Evolutionary conservation across 495 filamentous ascomycete genomes (phyloP).

Genomic region (Collariella sp.): DNA sequence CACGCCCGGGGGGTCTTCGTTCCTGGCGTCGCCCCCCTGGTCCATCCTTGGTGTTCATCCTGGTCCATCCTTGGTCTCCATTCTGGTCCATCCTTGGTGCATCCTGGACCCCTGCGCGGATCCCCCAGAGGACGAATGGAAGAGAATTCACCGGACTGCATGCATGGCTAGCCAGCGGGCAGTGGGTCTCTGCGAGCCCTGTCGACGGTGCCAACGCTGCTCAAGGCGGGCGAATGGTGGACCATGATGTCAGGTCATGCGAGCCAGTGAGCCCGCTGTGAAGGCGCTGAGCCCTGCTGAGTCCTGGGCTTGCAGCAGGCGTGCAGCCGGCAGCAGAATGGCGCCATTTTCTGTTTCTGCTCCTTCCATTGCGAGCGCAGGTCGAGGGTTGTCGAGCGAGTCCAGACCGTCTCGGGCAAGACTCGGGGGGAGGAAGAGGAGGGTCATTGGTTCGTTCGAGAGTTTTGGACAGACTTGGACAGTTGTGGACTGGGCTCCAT

Average conservation of each 20-base stretch:
- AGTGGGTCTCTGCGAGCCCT: too few species aligned
- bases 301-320: background rate
- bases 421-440: background rate
- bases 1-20: background rate
- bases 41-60: background rate
- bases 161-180: background rate
- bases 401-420: background rate
- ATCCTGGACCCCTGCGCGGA: background rate
- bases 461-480: too few species aligned
- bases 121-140: background rate
- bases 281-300: too few species aligned
- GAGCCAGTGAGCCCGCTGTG: too few species aligned
- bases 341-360: background rate
- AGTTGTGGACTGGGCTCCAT: too few species aligned
- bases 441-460: background rate
- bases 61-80: background rate
- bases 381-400: background rate
- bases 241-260: conserved; percentile 8
- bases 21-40: too few species aligned
- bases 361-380: background rate
- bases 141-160: background rate
- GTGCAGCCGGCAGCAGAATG: conserved; percentile 10
- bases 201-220: background rate
- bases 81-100: background rate
- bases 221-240: background rate